These are phyloP conservation scores for Coprinopsis sp. DNA, from an alignment of 768 basidiomycete species.

Conservation along the genomic window DNA sequence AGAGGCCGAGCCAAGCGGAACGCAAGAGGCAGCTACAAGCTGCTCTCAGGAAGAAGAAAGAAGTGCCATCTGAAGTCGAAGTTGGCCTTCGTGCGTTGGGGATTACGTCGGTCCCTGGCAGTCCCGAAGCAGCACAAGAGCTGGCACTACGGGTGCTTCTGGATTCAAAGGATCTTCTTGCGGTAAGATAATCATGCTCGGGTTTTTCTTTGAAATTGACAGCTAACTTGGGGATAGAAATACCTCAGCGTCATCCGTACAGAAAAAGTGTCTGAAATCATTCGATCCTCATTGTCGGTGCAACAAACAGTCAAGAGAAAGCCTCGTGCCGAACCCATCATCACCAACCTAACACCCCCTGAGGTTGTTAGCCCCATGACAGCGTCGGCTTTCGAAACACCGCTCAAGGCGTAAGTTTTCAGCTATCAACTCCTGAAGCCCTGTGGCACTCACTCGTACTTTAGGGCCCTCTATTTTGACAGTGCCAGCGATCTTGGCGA, in stretches of 20 bases:
- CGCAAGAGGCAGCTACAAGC: too few relatives aligned
- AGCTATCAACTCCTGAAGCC: not conserved
- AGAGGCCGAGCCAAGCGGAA: too few relatives aligned
- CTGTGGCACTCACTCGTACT: too few relatives aligned
- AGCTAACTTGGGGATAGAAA: not conserved
- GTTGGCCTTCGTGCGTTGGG: not conserved
- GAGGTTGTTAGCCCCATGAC: too few relatives aligned
- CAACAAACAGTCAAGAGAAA: too few relatives aligned
- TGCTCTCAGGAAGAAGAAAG: too few relatives aligned
- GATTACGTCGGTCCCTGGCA: not conserved
- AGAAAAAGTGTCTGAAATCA: too few relatives aligned
- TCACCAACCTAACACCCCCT: not conserved
- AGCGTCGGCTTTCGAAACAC: too few relatives aligned
- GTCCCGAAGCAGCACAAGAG: not conserved
- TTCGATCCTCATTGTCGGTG: too few relatives aligned
- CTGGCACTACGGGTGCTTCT: not conserved
- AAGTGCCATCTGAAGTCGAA: too few relatives aligned
- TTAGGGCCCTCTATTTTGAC: constrained; percentile 48
- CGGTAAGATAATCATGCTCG: not conserved
- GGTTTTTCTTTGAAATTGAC: not conserved
- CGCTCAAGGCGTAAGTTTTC: not conserved
- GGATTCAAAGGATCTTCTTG: not conserved
- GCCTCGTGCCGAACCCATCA: too few relatives aligned
- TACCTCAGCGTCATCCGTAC: not conserved
- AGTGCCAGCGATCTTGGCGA: constrained; percentile 51